Conservation (phyloP, 331 rosid species). For the Prunus yedoensis region DNA sequence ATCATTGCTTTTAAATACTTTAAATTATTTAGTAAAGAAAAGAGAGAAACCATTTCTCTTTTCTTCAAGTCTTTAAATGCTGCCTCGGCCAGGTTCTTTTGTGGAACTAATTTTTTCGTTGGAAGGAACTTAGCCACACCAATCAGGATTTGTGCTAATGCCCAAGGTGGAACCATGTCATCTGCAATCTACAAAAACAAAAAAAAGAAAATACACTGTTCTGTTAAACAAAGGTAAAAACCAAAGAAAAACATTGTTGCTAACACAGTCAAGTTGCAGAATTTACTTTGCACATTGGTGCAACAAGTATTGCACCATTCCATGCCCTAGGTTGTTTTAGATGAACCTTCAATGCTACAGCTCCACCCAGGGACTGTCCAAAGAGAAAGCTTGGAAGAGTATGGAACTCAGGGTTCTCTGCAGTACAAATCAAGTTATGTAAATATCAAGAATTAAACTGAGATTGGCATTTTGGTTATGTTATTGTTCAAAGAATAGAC, state of each 20-base stretch:
- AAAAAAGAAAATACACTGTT: background rate
- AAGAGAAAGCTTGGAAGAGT: conserved; percentile 76
- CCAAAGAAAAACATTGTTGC: conserved; percentile 1
- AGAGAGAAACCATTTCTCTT: conserved; percentile 57
- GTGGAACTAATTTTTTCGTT: conserved; percentile 78
- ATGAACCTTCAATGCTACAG: conserved; percentile 78
- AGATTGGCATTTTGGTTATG: background rate
- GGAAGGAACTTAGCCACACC: conserved; percentile 75
- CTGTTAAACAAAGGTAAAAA: conserved; percentile 26
- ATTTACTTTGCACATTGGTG: conserved; percentile 96
- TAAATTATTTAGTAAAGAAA: background rate
- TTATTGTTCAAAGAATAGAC: background rate
- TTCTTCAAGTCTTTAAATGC: conserved; percentile 75
- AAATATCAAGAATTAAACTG: background rate
- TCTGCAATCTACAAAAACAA: conserved; percentile 70
- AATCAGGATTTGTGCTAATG: conserved; percentile 52
- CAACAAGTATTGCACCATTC: conserved; percentile 93
- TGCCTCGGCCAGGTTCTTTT: conserved; percentile 74
- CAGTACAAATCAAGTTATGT: conserved; percentile 18
- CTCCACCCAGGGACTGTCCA: conserved; percentile 97
- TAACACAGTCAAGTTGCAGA: conserved; percentile 20
- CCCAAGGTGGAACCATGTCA: conserved; percentile 77
- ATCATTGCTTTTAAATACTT: background rate
- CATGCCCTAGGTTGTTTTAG: conserved; percentile 76
- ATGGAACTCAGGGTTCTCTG: conserved; percentile 62